Conservation (phyloP, 1,284 basidiomycete genomes). For the Trichosporon inkin region DNA sequence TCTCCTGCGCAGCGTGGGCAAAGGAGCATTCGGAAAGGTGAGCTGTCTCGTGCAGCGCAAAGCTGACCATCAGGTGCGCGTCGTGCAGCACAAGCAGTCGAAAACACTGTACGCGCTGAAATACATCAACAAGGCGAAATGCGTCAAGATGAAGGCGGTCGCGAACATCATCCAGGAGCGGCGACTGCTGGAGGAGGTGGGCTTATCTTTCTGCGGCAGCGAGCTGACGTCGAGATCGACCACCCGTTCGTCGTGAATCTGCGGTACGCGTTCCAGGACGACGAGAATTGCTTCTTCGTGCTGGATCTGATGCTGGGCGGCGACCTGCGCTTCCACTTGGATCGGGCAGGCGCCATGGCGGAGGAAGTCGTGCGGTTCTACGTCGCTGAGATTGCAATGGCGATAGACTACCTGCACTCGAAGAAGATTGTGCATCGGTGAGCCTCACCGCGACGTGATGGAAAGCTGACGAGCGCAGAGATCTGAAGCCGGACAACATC, state of each 20-base stretch:
- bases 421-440: constrained; percentile 92
- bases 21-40: constrained; percentile 97
- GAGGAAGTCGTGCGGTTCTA: constrained; percentile 85
- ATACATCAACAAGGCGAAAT: constrained; percentile 98
- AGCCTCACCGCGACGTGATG: constrained; percentile 29
- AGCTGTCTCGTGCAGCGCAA: background rate
- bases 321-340: constrained; percentile 87
- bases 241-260: constrained; percentile 91
- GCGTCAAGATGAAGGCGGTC: constrained; percentile 96
- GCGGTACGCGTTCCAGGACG: constrained; percentile 95
- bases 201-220: constrained; percentile 18
- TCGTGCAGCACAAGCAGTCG: constrained; percentile 97
- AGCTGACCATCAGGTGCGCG: constrained; percentile 67
- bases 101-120: constrained; percentile 94
- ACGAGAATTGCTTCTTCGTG: constrained; percentile 97
- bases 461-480: constrained; percentile 55
- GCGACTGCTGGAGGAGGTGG: constrained; percentile 81
- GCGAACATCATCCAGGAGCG: constrained; percentile 96
- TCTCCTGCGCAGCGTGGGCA: constrained; percentile 87
- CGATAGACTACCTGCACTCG: constrained; percentile 80
- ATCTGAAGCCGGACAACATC: constrained; percentile 96
- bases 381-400: constrained; percentile 80
- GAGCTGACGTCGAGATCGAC: constrained; percentile 58
- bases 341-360: constrained; percentile 68
- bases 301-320: constrained; percentile 95